Evolutionary conservation across 768 basidiomycete genomes (phyloP), one percentile per base, ranked within the genome.

Genomic region (Strobilomyces echinocephalus): DNA sequence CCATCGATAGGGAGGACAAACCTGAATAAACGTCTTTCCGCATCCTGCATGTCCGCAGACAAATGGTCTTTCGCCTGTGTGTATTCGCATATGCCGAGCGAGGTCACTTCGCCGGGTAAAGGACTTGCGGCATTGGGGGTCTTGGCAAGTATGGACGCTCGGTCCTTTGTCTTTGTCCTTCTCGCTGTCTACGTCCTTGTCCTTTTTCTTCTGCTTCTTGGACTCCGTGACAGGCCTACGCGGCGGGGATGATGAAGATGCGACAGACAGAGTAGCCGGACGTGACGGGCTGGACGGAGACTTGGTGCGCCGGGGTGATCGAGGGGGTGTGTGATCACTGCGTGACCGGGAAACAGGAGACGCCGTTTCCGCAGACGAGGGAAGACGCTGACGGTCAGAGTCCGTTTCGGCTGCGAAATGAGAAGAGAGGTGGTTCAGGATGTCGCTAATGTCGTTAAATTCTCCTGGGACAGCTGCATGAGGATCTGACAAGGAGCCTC

Each of bases 1-100:
- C 52, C 24, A 44, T 44, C 26, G 43, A 52, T 26, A 50, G 38
- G 35, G 33, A 35, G 45, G 31, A 63, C 69, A 50, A 68, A 91
- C 91, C 81, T 95, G 91, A 62, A 95, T 93, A 62, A 95, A 95
- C 3, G 88, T 88, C 75, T 94, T 95, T 48, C 89, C 88, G 53
- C 91, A 94, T 28, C 83, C 84, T 28, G 71, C 63, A 60, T 88
- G 77, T 33, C 76, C 74, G 60, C 91, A 94, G 12, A 84, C 74
- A 68, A 88, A 93, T 3, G 91, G 91, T 48, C 91, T 79, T 68
- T 94, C 91, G 16, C 91, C 91, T 0, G 91, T 93, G 62, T 95
- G 91, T 74, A 93, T 93, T 41, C 90, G 82, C 76, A 83, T 88
- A 66, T 95, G 91, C 26, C 91, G 82, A 39, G 83, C 79, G 42